Evolutionary conservation across 176 grass and related monocot species (phyloP).

Genomic region (Aegilops tauschii): DNA sequence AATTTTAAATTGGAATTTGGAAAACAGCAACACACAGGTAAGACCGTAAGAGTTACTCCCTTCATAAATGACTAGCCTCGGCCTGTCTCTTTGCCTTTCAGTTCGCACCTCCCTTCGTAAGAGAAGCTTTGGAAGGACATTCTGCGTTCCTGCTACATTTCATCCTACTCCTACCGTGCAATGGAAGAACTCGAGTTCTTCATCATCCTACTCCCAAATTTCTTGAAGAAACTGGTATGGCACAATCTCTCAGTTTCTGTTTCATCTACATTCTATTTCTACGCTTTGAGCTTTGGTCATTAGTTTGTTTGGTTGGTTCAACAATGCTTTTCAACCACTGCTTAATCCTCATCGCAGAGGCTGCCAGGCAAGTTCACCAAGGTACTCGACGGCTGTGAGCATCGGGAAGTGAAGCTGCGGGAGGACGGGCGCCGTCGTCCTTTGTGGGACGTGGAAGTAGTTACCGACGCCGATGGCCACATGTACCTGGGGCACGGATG

Average conservation of each 20-base stretch:
- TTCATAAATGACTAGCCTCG: too few species aligned
- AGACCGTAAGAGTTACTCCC: too few species aligned
- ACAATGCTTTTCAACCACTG: not conserved
- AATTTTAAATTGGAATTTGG: too few species aligned
- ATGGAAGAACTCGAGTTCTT: conserved; percentile 19
- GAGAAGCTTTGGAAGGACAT: too few species aligned
- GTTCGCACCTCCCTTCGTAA: too few species aligned
- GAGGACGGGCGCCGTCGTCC: not conserved
- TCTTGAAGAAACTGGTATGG: conserved; percentile 17
- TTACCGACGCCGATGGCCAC: not conserved
- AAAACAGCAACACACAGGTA: too few species aligned
- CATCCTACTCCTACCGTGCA: too few species aligned
- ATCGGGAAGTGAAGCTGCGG: conserved; percentile 8
- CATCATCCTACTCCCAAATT: conserved; percentile 26
- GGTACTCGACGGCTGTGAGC: not conserved
- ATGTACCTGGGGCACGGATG: conserved; percentile 25
- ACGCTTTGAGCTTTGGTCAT: not conserved
- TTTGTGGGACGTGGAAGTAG: conserved; percentile 25
- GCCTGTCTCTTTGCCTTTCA: too few species aligned
- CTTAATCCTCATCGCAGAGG: conserved; percentile 13
- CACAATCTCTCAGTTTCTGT: not conserved
- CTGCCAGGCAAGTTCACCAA: conserved; percentile 1
- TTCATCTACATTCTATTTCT: not conserved
- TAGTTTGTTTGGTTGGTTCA: not conserved
- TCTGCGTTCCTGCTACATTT: not conserved